Conservation (phyloP, 768 basidiomycete species). For the Hericium coralloides region DNA sequence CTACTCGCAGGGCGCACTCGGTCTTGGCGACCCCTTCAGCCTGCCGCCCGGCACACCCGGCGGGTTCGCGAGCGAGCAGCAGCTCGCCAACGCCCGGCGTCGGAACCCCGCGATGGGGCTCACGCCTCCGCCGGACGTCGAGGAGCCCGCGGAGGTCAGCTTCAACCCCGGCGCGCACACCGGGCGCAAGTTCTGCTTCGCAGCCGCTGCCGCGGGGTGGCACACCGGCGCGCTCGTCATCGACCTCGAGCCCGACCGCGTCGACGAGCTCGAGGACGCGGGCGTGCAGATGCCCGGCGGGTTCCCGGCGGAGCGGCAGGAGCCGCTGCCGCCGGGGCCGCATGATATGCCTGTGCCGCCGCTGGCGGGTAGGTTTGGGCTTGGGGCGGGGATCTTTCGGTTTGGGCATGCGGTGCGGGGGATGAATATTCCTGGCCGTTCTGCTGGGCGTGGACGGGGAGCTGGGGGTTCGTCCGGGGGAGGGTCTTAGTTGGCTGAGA, state of each 20-base stretch:
- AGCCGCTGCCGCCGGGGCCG: neutral
- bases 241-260: slow-evolving; percentile 42
- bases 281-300: neutral
- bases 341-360: neutral
- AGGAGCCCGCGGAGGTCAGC: slow-evolving; percentile 57
- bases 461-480: neutral
- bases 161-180: slow-evolving; percentile 54
- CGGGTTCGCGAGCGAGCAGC: slow-evolving; percentile 37
- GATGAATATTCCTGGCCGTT: neutral
- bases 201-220: slow-evolving; percentile 81
- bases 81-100: slow-evolving; percentile 22
- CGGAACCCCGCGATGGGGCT: neutral
- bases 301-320: neutral
- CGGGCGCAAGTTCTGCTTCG: slow-evolving; percentile 59
- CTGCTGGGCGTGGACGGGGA: neutral
- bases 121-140: slow-evolving; percentile 33
- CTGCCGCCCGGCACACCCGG: slow-evolving; percentile 50
- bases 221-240: slow-evolving; percentile 87
- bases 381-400: neutral
- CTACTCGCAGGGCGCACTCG: slow-evolving; percentile 74
- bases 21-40: slow-evolving; percentile 65
- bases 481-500: neutral
- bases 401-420: neutral
- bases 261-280: neutral
- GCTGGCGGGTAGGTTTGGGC: neutral